Evolutionary conservation across 768 basidiomycete genomes (phyloP), one percentile per base, ranked within the genome.

Genomic region (Artomyces pyxidatus): DNA sequence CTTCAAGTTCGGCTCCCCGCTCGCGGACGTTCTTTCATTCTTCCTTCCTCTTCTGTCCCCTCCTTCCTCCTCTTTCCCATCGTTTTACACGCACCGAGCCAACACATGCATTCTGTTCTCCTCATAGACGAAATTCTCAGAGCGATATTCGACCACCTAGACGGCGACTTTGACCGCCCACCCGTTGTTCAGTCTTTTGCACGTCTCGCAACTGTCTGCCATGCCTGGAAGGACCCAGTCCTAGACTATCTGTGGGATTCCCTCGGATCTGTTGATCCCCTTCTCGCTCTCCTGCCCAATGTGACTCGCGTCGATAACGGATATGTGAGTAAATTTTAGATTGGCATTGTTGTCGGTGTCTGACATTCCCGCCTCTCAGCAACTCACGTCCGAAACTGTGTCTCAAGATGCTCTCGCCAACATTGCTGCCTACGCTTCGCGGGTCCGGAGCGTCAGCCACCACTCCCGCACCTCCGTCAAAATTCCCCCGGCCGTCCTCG

Each of bases 41-140:
- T 19, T 23, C 22, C 39, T 41, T 21, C 22, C 11, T 41, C 39
- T 14, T 23, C n/a, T 41, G 22, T 14, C 16, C 39, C 14, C 22
- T 14, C 22, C 19, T 21, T 41, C 32, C 28, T n/a, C 7, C 25
- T 16, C 7, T 26, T 29, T 37, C 6, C 17, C 45, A n/a, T 32
- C n/a, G n/a, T n/a, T n/a, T n/a, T n/a, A n/a, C n/a, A n/a, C n/a
- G n/a, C n/a, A n/a, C n/a, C n/a, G n/a, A n/a, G n/a, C n/a, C n/a
- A n/a, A n/a, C n/a, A n/a, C 23, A 57, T 57, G 56, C 56, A 57
- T 40, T 42, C 45, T 8, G 53, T 55, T 12, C 56, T 57, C 37
- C 56, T 55, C 28, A 9, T 57, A 55, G 56, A 57, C 35, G 56
- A 57, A 44, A 23, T 57, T 26, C 40, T 57, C 4, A 51, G 56